Evolutionary conservation across 129 eudicot species (phyloP).

Genomic region (Kitagawia praeruptora): DNA sequence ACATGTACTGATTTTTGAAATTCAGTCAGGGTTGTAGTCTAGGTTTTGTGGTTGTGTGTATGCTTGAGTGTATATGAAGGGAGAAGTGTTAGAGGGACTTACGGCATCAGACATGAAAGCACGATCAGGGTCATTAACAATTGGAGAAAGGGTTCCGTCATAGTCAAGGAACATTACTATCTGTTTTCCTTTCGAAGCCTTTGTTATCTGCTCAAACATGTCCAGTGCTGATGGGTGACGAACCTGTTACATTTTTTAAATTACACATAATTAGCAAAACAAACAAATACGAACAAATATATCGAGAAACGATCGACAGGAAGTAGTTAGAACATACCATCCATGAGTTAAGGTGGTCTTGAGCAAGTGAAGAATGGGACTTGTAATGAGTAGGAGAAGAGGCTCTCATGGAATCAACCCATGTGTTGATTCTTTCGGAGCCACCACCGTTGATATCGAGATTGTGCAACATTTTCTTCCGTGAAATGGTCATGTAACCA

Average conservation of each 20-base stretch:
- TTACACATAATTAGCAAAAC: neutral
- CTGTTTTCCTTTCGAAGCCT: constrained; percentile 83
- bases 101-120: constrained; percentile 94
- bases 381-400: constrained; percentile 77
- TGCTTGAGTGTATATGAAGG: neutral
- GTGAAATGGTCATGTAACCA: constrained; percentile 40
- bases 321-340: constrained; percentile 24
- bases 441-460: constrained; percentile 51
- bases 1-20: no score
- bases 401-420: constrained; percentile 98
- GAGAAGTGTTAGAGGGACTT: constrained; percentile 1
- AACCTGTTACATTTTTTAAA: constrained; percentile 35
- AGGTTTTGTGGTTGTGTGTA: no score
- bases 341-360: constrained; percentile 46
- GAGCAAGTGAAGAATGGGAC: constrained; percentile 26
- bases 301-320: no score
- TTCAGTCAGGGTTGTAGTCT: no score
- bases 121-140: constrained; percentile 87
- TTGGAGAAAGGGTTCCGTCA: constrained; percentile 95
- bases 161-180: constrained; percentile 90
- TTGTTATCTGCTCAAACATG: constrained; percentile 70
- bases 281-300: no score
- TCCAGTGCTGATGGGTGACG: constrained; percentile 85
- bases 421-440: constrained; percentile 45
- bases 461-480: constrained; percentile 55